These are phyloP conservation scores for Apophysomyces sp. DNA, from an alignment of 371 early-diverging fungal genomes.

Conservation along the genomic window DNA sequence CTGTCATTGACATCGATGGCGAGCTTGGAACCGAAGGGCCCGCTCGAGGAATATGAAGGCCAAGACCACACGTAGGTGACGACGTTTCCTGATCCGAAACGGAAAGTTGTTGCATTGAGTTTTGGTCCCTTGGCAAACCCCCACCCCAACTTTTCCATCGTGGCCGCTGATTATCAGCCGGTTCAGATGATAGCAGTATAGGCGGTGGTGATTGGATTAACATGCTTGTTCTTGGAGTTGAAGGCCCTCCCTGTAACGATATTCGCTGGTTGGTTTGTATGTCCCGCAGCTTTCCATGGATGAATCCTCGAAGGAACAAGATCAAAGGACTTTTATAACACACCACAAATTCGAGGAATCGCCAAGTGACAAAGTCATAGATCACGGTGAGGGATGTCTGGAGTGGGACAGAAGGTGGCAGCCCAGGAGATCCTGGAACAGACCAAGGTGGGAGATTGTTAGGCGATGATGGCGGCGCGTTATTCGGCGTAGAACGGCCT, in stretches of 20 bases:
- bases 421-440: conserved; percentile 14
- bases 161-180: neutral
- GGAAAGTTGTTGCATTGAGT: neutral
- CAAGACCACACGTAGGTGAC: conserved; percentile 24
- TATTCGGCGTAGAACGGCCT: conserved; percentile 16
- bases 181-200: neutral
- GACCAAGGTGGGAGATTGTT: neutral
- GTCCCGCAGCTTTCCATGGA: conserved; percentile 45
- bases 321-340: conserved; percentile 51
- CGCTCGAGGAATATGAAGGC: conserved; percentile 23
- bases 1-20: conserved; percentile 9
- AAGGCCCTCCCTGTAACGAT: neutral
- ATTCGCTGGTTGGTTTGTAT: conserved; percentile 3
- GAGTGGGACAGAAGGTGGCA: neutral
- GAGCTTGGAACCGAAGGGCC: conserved; percentile 19
- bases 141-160: conserved; percentile 30
- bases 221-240: neutral
- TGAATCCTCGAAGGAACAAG: conserved; percentile 48
- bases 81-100: neutral
- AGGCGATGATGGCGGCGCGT: neutral
- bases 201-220: neutral
- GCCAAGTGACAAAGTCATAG: conserved; percentile 57
- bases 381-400: conserved; percentile 21
- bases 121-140: neutral
- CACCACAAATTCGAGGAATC: conserved; percentile 54